Evolutionary conservation across 768 basidiomycete species (phyloP).

Genomic region (Tremella mesenterica): DNA sequence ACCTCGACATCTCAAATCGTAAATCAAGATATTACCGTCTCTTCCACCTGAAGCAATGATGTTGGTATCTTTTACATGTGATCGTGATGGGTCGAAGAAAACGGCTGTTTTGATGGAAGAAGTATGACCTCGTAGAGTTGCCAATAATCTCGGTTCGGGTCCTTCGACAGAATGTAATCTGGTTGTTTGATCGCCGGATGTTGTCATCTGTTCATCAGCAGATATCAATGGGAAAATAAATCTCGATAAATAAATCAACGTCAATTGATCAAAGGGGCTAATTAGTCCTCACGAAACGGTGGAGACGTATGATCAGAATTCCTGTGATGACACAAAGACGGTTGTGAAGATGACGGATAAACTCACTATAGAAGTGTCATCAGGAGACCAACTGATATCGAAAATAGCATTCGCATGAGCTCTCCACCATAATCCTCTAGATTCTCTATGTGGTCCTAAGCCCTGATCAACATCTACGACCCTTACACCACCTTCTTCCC

Average conservation of each 20-base stretch:
- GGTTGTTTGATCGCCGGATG: slow-evolving; percentile 36
- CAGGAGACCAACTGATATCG: slow-evolving; percentile 38
- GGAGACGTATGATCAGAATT: no score
- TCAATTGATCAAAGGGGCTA: background rate
- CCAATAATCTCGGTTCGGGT: slow-evolving; percentile 22
- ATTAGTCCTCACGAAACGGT: background rate
- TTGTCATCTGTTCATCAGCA: slow-evolving; percentile 23
- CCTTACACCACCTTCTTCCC: slow-evolving; percentile 35
- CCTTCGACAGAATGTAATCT: slow-evolving; percentile 25
- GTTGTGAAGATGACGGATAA: background rate
- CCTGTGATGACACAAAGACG: no score
- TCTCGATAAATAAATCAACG: no score
- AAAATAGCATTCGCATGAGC: slow-evolving; percentile 41
- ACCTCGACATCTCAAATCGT: slow-evolving; percentile 33
- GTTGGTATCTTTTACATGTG: slow-evolving; percentile 1
- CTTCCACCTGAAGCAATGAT: slow-evolving; percentile 35
- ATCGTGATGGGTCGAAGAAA: slow-evolving; percentile 35
- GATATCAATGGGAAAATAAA: background rate
- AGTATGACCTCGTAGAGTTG: slow-evolving; percentile 36
- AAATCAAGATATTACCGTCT: slow-evolving; percentile 42
- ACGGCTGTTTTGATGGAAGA: slow-evolving; percentile 35
- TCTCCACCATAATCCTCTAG: slow-evolving; percentile 36
- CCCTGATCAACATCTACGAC: slow-evolving; percentile 34
- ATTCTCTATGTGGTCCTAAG: slow-evolving; percentile 24
- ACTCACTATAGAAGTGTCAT: slow-evolving; percentile 34